Evolutionary conservation across 495 filamentous ascomycete species (phyloP).

Genomic region (Astrothelium macrocarpum): DNA sequence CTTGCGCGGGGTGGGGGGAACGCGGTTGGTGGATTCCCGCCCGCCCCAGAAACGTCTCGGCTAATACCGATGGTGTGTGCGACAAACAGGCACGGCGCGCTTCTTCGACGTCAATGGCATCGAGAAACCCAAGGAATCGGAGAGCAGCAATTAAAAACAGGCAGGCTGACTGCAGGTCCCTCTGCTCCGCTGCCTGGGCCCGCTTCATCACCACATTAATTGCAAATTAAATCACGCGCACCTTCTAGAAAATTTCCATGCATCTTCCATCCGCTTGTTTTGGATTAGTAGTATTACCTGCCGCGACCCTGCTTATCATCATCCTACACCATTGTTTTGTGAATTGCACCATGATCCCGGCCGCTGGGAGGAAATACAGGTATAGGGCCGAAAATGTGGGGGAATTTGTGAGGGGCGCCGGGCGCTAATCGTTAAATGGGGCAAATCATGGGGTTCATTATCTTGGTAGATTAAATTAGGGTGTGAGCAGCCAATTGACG

Average conservation of each 20-base stretch:
- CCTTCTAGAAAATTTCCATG: conserved; percentile 7
- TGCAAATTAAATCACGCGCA: conserved; percentile 4
- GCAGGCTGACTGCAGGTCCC: not conserved
- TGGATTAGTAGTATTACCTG: not conserved
- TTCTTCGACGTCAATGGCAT: conserved; percentile 75
- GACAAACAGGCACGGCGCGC: conserved; percentile 61
- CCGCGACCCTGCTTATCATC: not conserved
- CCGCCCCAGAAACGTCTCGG: not conserved
- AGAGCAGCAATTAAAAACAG: conserved; percentile 33
- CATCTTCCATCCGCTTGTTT: not conserved
- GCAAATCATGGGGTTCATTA: not conserved
- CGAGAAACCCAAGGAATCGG: conserved; percentile 71
- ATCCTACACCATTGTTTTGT: not conserved
- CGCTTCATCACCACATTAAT: not conserved
- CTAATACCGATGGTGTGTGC: conserved; percentile 1
- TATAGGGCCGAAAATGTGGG: not conserved
- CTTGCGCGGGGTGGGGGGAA: not conserved
- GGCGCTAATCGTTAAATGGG: not conserved
- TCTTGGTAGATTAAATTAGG: not conserved
- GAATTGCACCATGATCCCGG: not conserved
- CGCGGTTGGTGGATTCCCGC: not conserved
- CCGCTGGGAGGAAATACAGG: not conserved
- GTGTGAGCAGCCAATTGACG: not conserved
- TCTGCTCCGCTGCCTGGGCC: not conserved
- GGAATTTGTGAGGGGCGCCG: not conserved